These are phyloP conservation scores for Eucalyptus sp. DNA, from an alignment of 345 rosid species.

Conservation along the genomic window DNA sequence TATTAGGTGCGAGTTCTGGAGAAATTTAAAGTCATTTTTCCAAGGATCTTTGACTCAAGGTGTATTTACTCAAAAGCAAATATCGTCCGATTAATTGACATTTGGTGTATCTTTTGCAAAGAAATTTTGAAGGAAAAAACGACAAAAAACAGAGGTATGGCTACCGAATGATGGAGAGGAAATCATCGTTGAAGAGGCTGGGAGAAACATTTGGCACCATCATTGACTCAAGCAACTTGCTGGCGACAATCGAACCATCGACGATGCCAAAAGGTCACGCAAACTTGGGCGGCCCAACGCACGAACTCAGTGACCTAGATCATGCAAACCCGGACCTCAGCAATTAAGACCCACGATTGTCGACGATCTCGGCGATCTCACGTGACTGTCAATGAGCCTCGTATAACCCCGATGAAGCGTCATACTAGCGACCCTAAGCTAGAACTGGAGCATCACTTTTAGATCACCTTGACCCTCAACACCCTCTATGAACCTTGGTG, in stretches of 20 bases:
- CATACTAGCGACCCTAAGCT: fast-evolving
- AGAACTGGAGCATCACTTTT: not conserved
- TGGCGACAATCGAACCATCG: not conserved
- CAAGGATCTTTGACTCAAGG: not conserved
- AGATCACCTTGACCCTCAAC: not conserved
- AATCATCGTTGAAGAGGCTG: not conserved
- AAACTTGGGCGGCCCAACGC: not conserved
- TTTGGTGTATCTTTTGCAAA: not conserved
- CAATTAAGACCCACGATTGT: not conserved
- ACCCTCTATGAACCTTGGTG: not conserved
- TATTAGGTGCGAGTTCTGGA: not conserved
- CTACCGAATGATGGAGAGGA: not conserved
- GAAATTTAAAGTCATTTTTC: not conserved
- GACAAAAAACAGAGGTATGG: not conserved
- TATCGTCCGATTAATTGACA: not conserved
- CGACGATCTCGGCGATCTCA: fast-evolving
- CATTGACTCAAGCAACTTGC: not conserved
- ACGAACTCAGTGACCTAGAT: not conserved
- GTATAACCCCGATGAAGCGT: fast-evolving
- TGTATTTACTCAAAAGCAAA: not conserved
- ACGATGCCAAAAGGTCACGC: not conserved
- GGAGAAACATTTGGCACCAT: not conserved
- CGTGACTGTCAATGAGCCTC: not conserved
- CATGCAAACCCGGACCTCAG: not conserved
- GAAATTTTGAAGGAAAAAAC: not conserved